phyloP scores from a whole-genome alignment of 306 rosid genomes.

The Rubus idaeus region DNA sequence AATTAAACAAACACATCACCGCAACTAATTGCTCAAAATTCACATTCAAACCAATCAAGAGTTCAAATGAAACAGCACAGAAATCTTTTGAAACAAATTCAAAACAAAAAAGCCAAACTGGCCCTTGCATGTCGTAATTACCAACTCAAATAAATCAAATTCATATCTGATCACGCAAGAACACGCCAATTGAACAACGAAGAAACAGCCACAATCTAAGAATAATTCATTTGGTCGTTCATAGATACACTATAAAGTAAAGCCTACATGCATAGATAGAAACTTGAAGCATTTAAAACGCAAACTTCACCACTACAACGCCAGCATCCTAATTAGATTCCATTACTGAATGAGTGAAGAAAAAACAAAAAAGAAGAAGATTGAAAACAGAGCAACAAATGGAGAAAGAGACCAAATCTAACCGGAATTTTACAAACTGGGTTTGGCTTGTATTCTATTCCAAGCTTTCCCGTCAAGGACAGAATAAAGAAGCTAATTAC shows the following conservation, averaged over 20 bases:
- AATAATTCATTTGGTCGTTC: no score
- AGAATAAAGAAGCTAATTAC: conserved; percentile 1
- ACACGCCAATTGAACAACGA: neutral
- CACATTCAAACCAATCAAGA: neutral
- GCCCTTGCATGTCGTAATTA: conserved; percentile 4
- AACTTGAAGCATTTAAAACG: neutral
- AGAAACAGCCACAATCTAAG: neutral
- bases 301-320: conserved; percentile 2
- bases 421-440: conserved; percentile 9
- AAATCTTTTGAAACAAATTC: neutral
- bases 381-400: neutral
- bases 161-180: conserved; percentile 15
- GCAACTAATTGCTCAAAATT: neutral
- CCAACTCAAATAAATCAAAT: conserved; percentile 1
- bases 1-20: neutral
- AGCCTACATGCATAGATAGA: neutral
- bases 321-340: neutral
- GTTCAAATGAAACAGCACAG: neutral
- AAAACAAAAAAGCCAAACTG: neutral
- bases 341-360: neutral
- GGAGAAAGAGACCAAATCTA: conserved; percentile 5
- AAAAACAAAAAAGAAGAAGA: neutral
- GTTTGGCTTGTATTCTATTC: conserved; percentile 5
- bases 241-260: neutral
- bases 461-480: neutral